phyloP scores from a whole-genome alignment of 208 protist genomes.

The Acanthamoeba pearcei region DNA sequence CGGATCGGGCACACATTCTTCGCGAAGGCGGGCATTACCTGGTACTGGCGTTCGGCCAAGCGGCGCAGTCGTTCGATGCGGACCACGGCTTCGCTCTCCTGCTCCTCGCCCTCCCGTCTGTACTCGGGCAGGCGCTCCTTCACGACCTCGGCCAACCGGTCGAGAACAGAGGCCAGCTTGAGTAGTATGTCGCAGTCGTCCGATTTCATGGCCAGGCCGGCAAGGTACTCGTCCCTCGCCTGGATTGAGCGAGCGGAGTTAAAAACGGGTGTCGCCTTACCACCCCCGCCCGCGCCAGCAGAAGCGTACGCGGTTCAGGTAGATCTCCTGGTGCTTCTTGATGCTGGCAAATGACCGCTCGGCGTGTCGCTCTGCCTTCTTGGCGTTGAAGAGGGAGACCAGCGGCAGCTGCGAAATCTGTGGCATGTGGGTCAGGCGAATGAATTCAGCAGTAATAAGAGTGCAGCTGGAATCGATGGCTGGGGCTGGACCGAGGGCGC shows the following conservation, averaged over 20 bases:
- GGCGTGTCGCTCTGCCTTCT: conserved; percentile 49
- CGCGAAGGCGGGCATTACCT: neutral
- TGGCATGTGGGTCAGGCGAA: neutral
- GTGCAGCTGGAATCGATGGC: neutral
- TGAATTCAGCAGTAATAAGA: neutral
- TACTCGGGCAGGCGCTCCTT: conserved; percentile 3
- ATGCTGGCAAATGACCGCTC: conserved; percentile 59
- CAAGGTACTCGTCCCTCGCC: conserved; percentile 59
- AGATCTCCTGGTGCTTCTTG: conserved; percentile 58
- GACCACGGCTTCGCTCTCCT: neutral
- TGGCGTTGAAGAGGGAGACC: conserved; percentile 61
- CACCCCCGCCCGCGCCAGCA: neutral
- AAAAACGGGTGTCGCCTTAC: neutral
- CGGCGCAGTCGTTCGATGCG: neutral
- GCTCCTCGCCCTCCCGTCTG: neutral
- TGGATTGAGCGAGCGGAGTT: neutral
- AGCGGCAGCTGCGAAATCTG: conserved; percentile 57
- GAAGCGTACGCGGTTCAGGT: neutral
- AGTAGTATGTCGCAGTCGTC: conserved; percentile 44
- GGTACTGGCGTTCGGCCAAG: neutral
- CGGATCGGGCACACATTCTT: neutral
- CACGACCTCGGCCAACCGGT: neutral
- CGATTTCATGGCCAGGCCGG: conserved; percentile 61
- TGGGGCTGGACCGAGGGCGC: neutral
- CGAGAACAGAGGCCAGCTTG: conserved; percentile 53